These are phyloP conservation scores for Raffaelea ambrosiae DNA, from an alignment of 2,329 filamentous ascomycete species.

Conservation along the genomic window DNA sequence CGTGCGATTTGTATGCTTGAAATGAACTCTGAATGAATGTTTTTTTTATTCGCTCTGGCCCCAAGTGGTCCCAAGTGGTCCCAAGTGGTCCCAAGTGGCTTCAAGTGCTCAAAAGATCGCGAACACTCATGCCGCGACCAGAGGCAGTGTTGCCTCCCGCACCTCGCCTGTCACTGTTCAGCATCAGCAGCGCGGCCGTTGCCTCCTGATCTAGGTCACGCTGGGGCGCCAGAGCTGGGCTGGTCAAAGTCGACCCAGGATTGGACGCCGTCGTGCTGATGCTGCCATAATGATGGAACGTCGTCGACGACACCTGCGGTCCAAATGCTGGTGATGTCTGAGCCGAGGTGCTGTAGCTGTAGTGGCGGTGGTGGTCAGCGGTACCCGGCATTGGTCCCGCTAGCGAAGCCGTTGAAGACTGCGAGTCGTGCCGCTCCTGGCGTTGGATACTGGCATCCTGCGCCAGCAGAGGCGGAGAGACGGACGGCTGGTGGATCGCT, in stretches of 20 bases:
- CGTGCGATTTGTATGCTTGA: too few relatives aligned
- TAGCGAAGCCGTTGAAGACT: conserved; percentile 41
- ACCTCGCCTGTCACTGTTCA: conserved; percentile 67
- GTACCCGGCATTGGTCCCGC: conserved; percentile 27
- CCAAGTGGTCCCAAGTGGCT: too few relatives aligned
- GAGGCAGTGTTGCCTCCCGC: conserved; percentile 22
- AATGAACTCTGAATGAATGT: too few relatives aligned
- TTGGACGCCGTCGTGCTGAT: conserved; percentile 20
- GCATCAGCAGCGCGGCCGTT: conserved; percentile 78
- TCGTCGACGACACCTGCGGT: conserved; percentile 23
- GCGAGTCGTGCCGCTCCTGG: conserved; percentile 36
- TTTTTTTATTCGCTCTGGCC: too few relatives aligned
- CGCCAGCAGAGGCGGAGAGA: conserved; percentile 42
- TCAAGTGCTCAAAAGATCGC: conserved; percentile 45
- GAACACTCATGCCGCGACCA: conserved; percentile 44
- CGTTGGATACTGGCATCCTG: conserved; percentile 23
- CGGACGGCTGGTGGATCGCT: conserved; percentile 27
- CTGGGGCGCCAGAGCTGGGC: conserved; percentile 47
- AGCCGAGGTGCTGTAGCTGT: conserved; percentile 39
- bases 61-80: too few relatives aligned
- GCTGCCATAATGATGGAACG: not conserved
- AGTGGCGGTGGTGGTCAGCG: conserved; percentile 40
- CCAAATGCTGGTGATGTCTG: conserved; percentile 51
- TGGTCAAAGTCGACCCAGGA: conserved; percentile 47
- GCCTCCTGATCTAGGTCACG: conserved; percentile 65